These are phyloP conservation scores for Erodium texanum DNA, from an alignment of 441 rosid genomes.

Conservation along the genomic window DNA sequence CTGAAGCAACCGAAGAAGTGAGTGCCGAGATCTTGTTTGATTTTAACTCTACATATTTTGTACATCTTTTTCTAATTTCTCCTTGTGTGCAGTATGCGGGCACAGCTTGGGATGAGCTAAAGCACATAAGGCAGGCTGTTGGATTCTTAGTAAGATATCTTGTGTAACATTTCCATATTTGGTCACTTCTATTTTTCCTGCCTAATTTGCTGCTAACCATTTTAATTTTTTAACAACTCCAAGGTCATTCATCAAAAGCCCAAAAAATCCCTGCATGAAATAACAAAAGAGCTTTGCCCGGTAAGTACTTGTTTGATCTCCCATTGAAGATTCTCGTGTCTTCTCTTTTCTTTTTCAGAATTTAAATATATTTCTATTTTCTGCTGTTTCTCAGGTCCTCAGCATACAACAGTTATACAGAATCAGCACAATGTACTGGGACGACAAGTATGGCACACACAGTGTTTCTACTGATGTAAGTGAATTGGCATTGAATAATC, in stretches of 20 bases:
- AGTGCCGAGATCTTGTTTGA: conserved; percentile 23
- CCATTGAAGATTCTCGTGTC: neutral
- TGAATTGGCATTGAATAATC: neutral
- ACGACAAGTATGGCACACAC: conserved; percentile 95
- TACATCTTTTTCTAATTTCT: conserved; percentile 13
- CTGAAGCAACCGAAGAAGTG: conserved; percentile 92
- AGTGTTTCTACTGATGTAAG: conserved; percentile 86
- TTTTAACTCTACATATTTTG: conserved; percentile 10
- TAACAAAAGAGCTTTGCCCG: conserved; percentile 89
- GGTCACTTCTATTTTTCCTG: conserved; percentile 5
- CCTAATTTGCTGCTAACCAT: conserved; percentile 10
- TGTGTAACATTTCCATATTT: conserved; percentile 1
- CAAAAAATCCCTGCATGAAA: conserved; percentile 85
- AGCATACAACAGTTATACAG: conserved; percentile 93
- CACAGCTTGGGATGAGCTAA: conserved; percentile 69
- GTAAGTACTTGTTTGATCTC: conserved; percentile 34
- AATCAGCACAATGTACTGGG: conserved; percentile 99
- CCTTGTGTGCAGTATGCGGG: conserved; percentile 66
- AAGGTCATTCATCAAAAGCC: conserved; percentile 98
- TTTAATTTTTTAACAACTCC: conserved; percentile 9
- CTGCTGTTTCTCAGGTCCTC: conserved; percentile 51
- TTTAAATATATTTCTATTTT: neutral
- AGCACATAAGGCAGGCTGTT: conserved; percentile 69
- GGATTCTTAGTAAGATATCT: conserved; percentile 55
- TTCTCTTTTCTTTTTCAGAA: neutral